Base-by-base conservation (phyloP, 495 filamentous ascomycete species). In the Delitschia confertaspora region DNA sequence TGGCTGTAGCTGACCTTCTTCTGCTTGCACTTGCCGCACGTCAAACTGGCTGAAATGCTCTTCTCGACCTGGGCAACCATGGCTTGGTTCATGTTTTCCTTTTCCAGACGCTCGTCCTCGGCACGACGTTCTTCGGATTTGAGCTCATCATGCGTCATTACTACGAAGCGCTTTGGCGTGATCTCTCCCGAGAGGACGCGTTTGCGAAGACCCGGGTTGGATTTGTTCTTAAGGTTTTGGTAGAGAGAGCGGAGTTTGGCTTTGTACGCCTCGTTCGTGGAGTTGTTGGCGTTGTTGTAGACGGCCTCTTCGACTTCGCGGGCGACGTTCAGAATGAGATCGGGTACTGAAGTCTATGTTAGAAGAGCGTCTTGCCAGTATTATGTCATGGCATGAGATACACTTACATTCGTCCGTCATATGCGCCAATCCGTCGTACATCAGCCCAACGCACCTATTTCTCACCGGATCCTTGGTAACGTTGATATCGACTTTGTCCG, bases 1-100 rank as follows among this genome's bases (percentile, higher is more conserved):
- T 95, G 91, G 23, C 75, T 88, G 61, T 98, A 98, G 52, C 79
- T 82, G 57, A 98, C 91, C 70, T 85, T 91, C 69, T 83, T 87
- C 72, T 93, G 75, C 29, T 78, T 77, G 61, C 91, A 96, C 66
- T 84, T 84, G 45, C 86, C 76, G 65, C 91, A 98, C 65, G 82
- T 80, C 49, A 96, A 71, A 29, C 75, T 79, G 46, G 83, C 84
- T 57, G 79, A 88, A 64, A 95, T 85, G 58, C 77, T 84, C 65
- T 83, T 87, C 61, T 93, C 84, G 2, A 75, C 83, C 65, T 87
- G 83, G 38, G 88, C 83, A 17, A 93, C 87, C 74, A 93, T 84
- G 0, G 91, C 83, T 62, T 89, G 83, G 69, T 85, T 85, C 83
- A 95, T 85, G 64, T 96, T 96, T 68, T 93, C 82, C 65, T 86